A percentile compares a stretch with the other conserved stretches of the same genome.
Conservation (phyloP, 352 stramenopile species). For the Phytopythium cucurbitacearum region DNA sequence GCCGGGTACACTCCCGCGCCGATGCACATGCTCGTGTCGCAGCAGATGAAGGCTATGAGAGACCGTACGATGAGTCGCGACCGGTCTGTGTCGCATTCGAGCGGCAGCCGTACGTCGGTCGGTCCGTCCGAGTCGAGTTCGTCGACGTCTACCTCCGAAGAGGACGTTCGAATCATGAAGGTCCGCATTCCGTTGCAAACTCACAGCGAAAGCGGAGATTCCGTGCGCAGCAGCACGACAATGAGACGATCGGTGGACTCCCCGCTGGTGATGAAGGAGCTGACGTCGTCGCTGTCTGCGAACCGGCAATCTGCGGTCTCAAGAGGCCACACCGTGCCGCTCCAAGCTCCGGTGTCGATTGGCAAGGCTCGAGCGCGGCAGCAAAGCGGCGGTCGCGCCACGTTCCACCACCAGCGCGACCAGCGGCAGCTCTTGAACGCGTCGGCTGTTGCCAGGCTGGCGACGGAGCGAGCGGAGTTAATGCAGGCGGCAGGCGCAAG, state of each 20-base stretch:
- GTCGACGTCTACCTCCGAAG: too few relatives aligned
- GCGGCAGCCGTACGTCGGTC: conserved; percentile 1
- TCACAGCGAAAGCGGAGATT: too few relatives aligned
- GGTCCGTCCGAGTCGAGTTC: background rate
- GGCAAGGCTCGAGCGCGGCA: background rate
- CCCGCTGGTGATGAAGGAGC: too few relatives aligned
- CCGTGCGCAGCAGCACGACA: too few relatives aligned
- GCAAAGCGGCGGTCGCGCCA: conserved; percentile 3
- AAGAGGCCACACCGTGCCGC: conserved; percentile 1
- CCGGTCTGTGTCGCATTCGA: background rate
- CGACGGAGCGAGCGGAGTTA: too few relatives aligned
- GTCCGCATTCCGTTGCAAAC: too few relatives aligned
- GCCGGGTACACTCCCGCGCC: conserved; percentile 11
- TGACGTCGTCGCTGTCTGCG: too few relatives aligned
- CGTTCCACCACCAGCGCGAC: conserved; percentile 3
- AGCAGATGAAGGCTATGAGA: conserved; percentile 5
- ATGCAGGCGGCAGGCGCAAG: too few relatives aligned
- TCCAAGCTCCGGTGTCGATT: conserved; percentile 1
- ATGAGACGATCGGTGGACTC: too few relatives aligned
- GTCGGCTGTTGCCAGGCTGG: too few relatives aligned
- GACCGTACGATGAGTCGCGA: background rate
- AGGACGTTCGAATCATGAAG: too few relatives aligned
- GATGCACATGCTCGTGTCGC: conserved; percentile 18
- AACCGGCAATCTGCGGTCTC: background rate
- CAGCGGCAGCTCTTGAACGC: background rate